Evolutionary conservation across 2,329 filamentous ascomycete genomes (phyloP).

Genomic region (Xylariaceae sp.): DNA sequence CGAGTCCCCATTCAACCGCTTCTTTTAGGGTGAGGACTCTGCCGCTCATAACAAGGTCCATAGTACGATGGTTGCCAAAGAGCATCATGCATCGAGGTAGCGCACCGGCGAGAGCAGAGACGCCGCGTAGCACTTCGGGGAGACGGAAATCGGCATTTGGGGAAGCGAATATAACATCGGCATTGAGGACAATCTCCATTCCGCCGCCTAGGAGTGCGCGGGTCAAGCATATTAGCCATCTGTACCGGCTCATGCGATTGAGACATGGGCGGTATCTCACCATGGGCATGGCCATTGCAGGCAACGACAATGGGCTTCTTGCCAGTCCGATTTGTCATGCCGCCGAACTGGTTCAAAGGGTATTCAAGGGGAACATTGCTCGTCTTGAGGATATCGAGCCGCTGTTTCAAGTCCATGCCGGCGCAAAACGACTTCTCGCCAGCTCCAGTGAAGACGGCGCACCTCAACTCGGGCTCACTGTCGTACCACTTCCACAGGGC

Average conservation of each 20-base stretch:
- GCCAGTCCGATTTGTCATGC: slow-evolving; percentile 33
- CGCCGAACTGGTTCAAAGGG: slow-evolving; percentile 31
- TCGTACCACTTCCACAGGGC: slow-evolving; percentile 50
- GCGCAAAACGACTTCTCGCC: slow-evolving; percentile 50
- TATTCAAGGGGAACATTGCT: slow-evolving; percentile 32
- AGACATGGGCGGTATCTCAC: not conserved
- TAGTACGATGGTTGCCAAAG: slow-evolving; percentile 6
- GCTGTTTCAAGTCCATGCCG: slow-evolving; percentile 51
- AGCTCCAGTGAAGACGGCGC: slow-evolving; percentile 49
- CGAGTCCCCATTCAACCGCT: slow-evolving; percentile 8
- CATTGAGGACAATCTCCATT: slow-evolving; percentile 7
- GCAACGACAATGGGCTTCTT: slow-evolving; percentile 25
- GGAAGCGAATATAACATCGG: slow-evolving; percentile 9
- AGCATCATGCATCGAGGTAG: slow-evolving; percentile 5
- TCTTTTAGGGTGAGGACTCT: slow-evolving; percentile 3
- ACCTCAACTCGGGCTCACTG: slow-evolving; percentile 43
- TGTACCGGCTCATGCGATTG: not conserved
- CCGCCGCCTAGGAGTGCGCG: slow-evolving; percentile 8
- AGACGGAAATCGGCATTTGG: slow-evolving; percentile 7
- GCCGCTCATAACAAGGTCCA: slow-evolving; percentile 6
- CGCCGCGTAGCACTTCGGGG: slow-evolving; percentile 5
- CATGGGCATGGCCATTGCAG: slow-evolving; percentile 8
- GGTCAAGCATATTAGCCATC: not conserved
- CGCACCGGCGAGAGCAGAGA: slow-evolving; percentile 4
- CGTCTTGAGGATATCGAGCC: slow-evolving; percentile 29